These are phyloP conservation scores for Ceratocystis destructans DNA, from an alignment of 2,329 filamentous ascomycete genomes.

Conservation along the genomic window DNA sequence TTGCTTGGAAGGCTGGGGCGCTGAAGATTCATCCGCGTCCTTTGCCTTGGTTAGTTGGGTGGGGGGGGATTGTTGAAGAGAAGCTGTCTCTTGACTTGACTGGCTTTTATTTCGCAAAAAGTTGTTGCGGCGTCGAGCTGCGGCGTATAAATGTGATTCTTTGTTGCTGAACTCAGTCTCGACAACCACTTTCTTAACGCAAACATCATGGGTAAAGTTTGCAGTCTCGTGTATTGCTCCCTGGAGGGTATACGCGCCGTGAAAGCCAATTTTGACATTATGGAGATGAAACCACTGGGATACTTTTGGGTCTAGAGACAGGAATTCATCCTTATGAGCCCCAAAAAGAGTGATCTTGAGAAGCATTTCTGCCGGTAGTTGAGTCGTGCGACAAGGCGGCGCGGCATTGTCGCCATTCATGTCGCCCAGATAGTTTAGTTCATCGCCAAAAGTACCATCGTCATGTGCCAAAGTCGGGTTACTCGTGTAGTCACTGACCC, in stretches of 20 bases:
- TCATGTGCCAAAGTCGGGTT: constrained; percentile 33
- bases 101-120: not conserved
- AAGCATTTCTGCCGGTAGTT: constrained; percentile 24
- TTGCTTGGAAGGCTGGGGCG: not conserved
- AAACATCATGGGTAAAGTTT: not conserved
- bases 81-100: not conserved
- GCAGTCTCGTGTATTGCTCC: constrained; percentile 2
- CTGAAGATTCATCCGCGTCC: not conserved
- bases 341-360: constrained; percentile 22
- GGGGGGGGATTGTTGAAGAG: not conserved
- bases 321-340: not conserved
- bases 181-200: not conserved
- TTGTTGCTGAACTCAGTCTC: not conserved
- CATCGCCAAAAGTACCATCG: constrained; percentile 21
- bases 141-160: not conserved
- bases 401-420: not conserved
- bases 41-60: not conserved
- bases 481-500: constrained; percentile 71
- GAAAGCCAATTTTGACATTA: constrained; percentile 4
- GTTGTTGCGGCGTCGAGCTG: not conserved
- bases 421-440: constrained; percentile 14
- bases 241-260: not conserved
- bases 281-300: constrained; percentile 9
- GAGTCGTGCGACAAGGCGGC: not conserved
- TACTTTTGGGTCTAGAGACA: not conserved